Conservation (phyloP, 306 rosid species). For the Geum urbanum region DNA sequence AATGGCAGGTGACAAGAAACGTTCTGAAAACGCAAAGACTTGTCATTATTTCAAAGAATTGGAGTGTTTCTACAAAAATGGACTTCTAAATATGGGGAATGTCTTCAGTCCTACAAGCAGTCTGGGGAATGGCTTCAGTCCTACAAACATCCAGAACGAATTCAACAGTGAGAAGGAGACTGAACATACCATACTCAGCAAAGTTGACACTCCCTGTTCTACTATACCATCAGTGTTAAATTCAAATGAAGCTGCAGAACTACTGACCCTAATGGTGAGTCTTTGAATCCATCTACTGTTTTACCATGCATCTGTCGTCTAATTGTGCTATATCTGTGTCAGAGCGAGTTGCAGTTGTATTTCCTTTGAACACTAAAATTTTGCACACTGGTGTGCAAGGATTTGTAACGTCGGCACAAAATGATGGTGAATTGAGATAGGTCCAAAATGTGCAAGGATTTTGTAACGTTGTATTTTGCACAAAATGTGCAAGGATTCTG, state of each 20-base stretch:
- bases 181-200: background rate
- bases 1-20: conserved; percentile 48
- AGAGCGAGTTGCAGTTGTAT: too few relatives aligned
- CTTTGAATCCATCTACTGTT: too few relatives aligned
- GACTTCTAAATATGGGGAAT: conserved; percentile 38
- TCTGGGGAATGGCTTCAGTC: conserved; percentile 30
- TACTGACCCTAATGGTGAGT: background rate
- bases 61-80: conserved; percentile 53
- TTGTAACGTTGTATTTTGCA: too few relatives aligned
- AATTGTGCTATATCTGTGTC: too few relatives aligned
- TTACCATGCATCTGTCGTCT: background rate
- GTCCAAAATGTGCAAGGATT: too few relatives aligned
- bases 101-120: conserved; percentile 21
- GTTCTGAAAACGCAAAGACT: conserved; percentile 39
- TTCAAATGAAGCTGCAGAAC: background rate
- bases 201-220: background rate
- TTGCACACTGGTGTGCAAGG: background rate
- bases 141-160: conserved; percentile 25
- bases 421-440: too few relatives aligned
- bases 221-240: background rate
- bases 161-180: conserved; percentile 33
- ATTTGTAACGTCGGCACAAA: too few relatives aligned
- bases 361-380: background rate
- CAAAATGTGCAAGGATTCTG: too few relatives aligned
- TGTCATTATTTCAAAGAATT: conserved; percentile 65